Evolutionary conservation across 2,329 filamentous ascomycete species (phyloP).

Genomic region (Fusarium pseudograminearum): DNA sequence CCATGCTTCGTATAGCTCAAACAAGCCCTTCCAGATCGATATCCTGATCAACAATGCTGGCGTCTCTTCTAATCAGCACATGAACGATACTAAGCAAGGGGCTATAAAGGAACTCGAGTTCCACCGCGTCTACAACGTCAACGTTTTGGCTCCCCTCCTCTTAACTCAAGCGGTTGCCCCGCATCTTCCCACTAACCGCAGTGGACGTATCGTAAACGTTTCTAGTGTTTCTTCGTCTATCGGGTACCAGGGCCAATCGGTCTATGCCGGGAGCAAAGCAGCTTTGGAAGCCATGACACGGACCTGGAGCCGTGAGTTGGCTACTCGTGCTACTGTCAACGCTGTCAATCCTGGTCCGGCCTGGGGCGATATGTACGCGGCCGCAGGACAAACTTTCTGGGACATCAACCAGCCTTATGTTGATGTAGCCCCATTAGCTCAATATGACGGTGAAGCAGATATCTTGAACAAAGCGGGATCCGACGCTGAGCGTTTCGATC

Average conservation of each 20-base stretch:
- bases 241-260: constrained; percentile 66
- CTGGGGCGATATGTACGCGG: constrained; percentile 64
- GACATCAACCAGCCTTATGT: constrained; percentile 55
- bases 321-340: constrained; percentile 66
- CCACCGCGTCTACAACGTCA: constrained; percentile 78
- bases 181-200: constrained; percentile 76
- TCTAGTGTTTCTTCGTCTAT: constrained; percentile 66
- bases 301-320: constrained; percentile 69
- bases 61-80: constrained; percentile 71
- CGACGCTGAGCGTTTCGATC: constrained; percentile 52
- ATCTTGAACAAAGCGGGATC: constrained; percentile 49
- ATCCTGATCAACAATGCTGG: constrained; percentile 92
- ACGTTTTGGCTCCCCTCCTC: constrained; percentile 84
- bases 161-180: constrained; percentile 79
- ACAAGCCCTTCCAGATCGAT: constrained; percentile 66
- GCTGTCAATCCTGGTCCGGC: constrained; percentile 69
- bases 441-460: constrained; percentile 51
- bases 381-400: constrained; percentile 52
- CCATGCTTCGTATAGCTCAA: constrained; percentile 42
- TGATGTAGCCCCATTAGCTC: constrained; percentile 52
- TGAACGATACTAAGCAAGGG: constrained; percentile 65
- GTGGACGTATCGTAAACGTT: constrained; percentile 68
- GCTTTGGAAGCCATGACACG: constrained; percentile 70
- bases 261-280: constrained; percentile 70
- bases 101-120: constrained; percentile 74